Evolutionary conservation across 176 grass and related monocot genomes (phyloP).

Genomic region (Rhynchospora breviuscula): DNA sequence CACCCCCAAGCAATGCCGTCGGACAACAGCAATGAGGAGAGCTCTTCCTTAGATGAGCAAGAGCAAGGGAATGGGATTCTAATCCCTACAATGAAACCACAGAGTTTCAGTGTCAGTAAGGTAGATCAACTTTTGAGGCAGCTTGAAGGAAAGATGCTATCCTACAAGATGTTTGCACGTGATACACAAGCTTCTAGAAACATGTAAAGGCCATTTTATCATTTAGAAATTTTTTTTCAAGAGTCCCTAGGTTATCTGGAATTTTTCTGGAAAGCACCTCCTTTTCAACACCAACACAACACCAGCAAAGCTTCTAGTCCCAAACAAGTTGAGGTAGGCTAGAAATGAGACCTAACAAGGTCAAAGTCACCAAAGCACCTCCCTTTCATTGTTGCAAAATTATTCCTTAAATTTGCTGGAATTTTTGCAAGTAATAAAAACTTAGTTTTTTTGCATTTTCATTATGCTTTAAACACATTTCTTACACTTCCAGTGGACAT

Average conservation of each 20-base stretch:
- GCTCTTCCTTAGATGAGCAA: conserved; percentile 13
- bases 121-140: conserved; percentile 68
- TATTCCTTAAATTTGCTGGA: not conserved
- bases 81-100: conserved; percentile 23
- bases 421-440: not conserved
- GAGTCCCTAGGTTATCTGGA: not conserved
- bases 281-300: no score
- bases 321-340: no score
- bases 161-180: conserved; percentile 91
- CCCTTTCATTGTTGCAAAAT: not conserved
- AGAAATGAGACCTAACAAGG: no score
- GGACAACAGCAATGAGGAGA: conserved; percentile 15
- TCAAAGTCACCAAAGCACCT: not conserved
- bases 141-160: conserved; percentile 65
- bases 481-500: not conserved
- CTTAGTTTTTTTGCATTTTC: not conserved
- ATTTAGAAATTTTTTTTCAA: not conserved
- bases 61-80: not conserved
- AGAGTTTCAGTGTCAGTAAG: conserved; percentile 60
- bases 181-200: conserved; percentile 87
- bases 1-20: not conserved
- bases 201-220: conserved; percentile 33
- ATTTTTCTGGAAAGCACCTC: not conserved
- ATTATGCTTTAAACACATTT: not conserved
- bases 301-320: no score